A percentile compares a stretch with the other conserved stretches of the same genome.
phyloP scores from a whole-genome alignment of 257 asterid genomes.

The Plantago elongata region DNA sequence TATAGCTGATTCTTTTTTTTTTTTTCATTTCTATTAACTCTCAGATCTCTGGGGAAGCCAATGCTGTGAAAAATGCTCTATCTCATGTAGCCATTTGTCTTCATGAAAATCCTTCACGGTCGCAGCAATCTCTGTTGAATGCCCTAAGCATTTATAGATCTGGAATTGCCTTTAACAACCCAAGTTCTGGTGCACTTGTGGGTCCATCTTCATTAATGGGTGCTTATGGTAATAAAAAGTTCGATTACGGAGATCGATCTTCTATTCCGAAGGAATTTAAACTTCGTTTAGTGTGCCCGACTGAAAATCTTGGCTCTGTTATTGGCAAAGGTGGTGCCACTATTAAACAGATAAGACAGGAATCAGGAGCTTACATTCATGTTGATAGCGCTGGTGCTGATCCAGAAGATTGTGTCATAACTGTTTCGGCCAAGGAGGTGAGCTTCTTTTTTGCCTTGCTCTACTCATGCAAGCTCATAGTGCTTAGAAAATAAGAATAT shows the following conservation, averaged over 20 bases:
- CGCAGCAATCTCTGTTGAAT: constrained; percentile 66
- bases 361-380: constrained; percentile 73
- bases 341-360: constrained; percentile 82
- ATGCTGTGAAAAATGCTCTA: constrained; percentile 59
- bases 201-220: constrained; percentile 52
- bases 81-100: constrained; percentile 66
- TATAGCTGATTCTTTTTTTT: neutral
- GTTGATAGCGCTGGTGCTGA: constrained; percentile 73
- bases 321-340: constrained; percentile 81
- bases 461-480: neutral
- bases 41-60: constrained; percentile 72
- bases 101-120: constrained; percentile 77
- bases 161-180: constrained; percentile 50
- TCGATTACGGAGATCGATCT: constrained; percentile 37
- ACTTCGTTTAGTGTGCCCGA: constrained; percentile 67
- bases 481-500: neutral
- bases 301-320: constrained; percentile 77
- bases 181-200: constrained; percentile 42
- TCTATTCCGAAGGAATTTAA: constrained; percentile 54
- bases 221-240: constrained; percentile 50
- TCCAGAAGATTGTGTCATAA: constrained; percentile 71
- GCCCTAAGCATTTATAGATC: constrained; percentile 65
- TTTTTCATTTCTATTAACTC: constrained; percentile 16
- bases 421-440: constrained; percentile 83
- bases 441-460: constrained; percentile 10